phyloP scores from a whole-genome alignment of 2,329 filamentous ascomycete species.

The Coniella vitis region DNA sequence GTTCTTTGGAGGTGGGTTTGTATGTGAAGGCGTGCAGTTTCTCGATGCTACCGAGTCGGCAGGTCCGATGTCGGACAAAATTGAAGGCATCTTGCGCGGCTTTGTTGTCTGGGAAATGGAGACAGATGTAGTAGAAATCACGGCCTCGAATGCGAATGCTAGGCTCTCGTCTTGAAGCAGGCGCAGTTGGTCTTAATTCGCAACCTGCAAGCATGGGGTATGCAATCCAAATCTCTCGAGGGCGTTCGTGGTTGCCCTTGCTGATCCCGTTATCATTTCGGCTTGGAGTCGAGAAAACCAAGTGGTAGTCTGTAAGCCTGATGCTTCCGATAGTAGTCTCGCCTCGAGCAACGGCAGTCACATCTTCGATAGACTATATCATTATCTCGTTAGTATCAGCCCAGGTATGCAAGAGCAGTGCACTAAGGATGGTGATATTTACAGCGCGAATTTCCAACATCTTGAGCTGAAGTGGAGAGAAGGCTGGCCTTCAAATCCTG shows the following conservation, averaged over 20 bases:
- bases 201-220: slow-evolving; percentile 87
- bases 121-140: slow-evolving; percentile 89
- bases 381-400: slow-evolving; percentile 3
- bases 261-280: slow-evolving; percentile 19
- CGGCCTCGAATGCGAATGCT: slow-evolving; percentile 83
- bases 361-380: slow-evolving; percentile 46
- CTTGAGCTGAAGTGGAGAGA: slow-evolving; percentile 9
- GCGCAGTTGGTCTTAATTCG: slow-evolving; percentile 66
- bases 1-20: slow-evolving; percentile 51
- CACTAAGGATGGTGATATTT: not conserved
- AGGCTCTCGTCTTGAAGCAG: slow-evolving; percentile 62
- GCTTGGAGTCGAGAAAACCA: slow-evolving; percentile 43
- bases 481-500: not conserved
- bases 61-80: slow-evolving; percentile 73
- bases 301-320: slow-evolving; percentile 57
- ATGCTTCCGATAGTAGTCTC: slow-evolving; percentile 50
- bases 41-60: slow-evolving; percentile 74
- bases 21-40: slow-evolving; percentile 90
- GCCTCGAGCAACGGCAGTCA: slow-evolving; percentile 54
- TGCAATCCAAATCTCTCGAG: slow-evolving; percentile 80
- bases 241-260: slow-evolving; percentile 17
- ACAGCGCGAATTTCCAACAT: slow-evolving; percentile 22
- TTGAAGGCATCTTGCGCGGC: slow-evolving; percentile 82
- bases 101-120: slow-evolving; percentile 72
- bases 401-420: not conserved